Conservation (phyloP, 2,329 filamentous ascomycete genomes). For the Ascochyta lentis region DNA sequence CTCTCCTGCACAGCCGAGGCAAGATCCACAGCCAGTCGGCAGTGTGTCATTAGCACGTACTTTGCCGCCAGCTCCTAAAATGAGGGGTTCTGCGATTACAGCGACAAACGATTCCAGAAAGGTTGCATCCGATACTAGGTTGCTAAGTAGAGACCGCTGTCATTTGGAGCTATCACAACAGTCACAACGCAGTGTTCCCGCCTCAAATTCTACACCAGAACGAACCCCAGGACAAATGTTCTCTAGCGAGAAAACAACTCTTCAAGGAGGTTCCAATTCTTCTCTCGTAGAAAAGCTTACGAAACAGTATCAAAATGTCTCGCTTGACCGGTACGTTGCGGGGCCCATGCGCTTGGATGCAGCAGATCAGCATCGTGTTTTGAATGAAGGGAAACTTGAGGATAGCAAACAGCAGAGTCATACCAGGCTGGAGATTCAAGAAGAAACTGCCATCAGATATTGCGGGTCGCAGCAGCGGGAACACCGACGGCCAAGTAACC, state of each 20-base stretch:
- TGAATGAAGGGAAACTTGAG: neutral
- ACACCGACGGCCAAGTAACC: conserved; percentile 9
- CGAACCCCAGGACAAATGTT: neutral
- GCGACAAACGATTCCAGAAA: no score
- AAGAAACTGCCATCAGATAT: neutral
- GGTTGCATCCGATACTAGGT: no score
- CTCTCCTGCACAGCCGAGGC: neutral
- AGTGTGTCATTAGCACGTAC: neutral
- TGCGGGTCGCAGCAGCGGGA: neutral
- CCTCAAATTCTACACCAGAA: no score
- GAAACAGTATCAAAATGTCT: neutral
- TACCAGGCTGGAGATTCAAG: neutral
- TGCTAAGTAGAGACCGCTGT: no score
- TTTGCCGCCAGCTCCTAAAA: no score
- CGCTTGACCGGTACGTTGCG: neutral
- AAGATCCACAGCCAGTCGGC: neutral
- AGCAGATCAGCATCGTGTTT: neutral
- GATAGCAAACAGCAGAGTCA: neutral
- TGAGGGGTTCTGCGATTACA: no score
- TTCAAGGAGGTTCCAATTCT: neutral
- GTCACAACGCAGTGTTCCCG: no score
- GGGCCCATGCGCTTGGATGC: neutral
- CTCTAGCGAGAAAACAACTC: neutral
- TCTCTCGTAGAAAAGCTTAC: neutral
- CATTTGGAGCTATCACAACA: no score